A percentile compares a stretch with the other conserved stretches of the same genome.
Evolutionary conservation across 768 basidiomycete species (phyloP).

Genomic region (Macrolepiota albuminosa): DNA sequence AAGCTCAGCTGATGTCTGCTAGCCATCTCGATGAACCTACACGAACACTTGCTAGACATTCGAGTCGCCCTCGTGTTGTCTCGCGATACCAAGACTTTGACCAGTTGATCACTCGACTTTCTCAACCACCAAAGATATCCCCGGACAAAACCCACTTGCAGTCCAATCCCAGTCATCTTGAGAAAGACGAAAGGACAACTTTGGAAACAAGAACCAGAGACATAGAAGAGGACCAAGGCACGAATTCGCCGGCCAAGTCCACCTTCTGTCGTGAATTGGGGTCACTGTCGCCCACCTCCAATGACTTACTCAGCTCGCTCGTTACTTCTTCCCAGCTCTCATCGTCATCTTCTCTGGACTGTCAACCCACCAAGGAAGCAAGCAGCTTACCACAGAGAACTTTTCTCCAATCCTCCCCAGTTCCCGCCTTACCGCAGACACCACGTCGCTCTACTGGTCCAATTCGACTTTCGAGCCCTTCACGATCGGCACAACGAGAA

Average conservation of each 20-base stretch:
- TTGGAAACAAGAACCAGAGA: not conserved
- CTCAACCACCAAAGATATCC: not conserved
- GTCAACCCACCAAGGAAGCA: not conserved
- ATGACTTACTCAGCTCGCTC: conserved; percentile 34
- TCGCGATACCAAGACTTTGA: not conserved
- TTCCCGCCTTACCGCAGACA: conserved; percentile 16
- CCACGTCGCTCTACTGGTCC: conserved; percentile 14
- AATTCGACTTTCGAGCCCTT: conserved; percentile 18
- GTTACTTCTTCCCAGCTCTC: conserved; percentile 19
- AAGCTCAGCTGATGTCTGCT: not conserved
- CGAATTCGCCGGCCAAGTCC: conserved; percentile 6
- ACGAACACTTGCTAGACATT: not conserved
- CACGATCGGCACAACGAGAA: conserved; percentile 12
- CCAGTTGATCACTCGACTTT: not conserved
- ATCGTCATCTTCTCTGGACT: not conserved
- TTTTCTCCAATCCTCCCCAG: conserved; percentile 13
- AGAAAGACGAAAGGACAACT: not conserved
- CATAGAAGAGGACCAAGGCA: not conserved
- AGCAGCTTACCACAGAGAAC: not conserved
- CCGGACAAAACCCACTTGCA: not conserved
- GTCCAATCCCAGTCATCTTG: not conserved
- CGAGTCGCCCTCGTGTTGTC: not conserved
- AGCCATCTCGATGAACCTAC: not conserved
- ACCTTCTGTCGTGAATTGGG: conserved; percentile 38
- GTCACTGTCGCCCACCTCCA: conserved; percentile 59